Evolutionary conservation across 768 basidiomycete genomes (phyloP), one percentile per base, ranked within the genome.

Genomic region (Termitomyces sp.): DNA sequence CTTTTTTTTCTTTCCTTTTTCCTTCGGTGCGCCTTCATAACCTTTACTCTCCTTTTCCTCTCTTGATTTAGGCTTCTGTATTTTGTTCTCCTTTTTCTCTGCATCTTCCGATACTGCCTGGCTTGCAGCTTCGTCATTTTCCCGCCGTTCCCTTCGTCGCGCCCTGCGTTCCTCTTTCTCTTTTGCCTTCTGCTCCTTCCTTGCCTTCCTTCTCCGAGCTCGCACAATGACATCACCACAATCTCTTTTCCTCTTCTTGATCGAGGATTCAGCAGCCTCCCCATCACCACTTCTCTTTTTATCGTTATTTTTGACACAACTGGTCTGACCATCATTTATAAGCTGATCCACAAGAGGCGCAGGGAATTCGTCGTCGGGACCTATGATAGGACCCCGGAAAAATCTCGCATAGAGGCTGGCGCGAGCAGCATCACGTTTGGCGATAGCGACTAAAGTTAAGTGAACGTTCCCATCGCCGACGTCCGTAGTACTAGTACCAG

Each of bases 381-480:
- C 81, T 17, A 91, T 69, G 35, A 87, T 73, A 19, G 89, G 84
- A 0, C 93, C 94, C 23, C 86, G 82, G 65, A 87, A 89, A 69
- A 97, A 96, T 56, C 78, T 77, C 4, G 91, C 77, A 67, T 97
- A 98, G 3, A 98, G 77, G 19, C 76, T 78, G 11, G 81, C 77
- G 58, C 80, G 83, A 0, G 93, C 94, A 10, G 89, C 84, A 61
- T 92, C 88, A 45, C 87, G 78, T 69, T 91, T 92, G 5, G 91
- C 89, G 3, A 73, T 68, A 0, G 82, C 74, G 53, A 93, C 65
- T 12, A 92, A 69, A 55, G 75, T 83, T 19, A 78, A 70, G 45
- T 74, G 76, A 6, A 75, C 71, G 8, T 57, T 60, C 21, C 62
- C 56, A 37, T 67, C 65, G 14, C 59, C 60, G 38, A 54, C 44